phyloP scores from a whole-genome alignment of 75 land plant genomes.

The Selaginella moellendorffii region DNA sequence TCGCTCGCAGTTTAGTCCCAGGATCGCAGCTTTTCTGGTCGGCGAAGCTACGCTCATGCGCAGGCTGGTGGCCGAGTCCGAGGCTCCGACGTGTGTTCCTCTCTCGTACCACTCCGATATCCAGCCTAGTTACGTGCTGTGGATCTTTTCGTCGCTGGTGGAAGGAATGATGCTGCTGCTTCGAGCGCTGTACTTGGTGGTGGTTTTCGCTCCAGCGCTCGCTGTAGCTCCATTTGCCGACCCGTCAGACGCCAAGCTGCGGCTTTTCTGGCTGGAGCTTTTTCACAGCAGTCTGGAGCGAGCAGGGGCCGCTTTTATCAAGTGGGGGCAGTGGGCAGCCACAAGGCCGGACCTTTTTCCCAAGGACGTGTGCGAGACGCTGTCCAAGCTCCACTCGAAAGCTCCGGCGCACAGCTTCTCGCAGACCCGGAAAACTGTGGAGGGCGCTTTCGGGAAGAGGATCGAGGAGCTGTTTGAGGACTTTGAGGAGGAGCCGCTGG shows the following conservation, averaged over 20 bases:
- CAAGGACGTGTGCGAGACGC: constrained; percentile 46
- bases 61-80: constrained; percentile 24
- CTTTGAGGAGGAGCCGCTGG: constrained; percentile 73
- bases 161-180: constrained; percentile 33
- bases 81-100: constrained; percentile 17
- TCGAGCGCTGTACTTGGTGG: constrained; percentile 24
- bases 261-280: constrained; percentile 32
- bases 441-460: constrained; percentile 58
- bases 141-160: constrained; percentile 24
- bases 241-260: constrained; percentile 16
- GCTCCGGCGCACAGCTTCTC: constrained; percentile 67
- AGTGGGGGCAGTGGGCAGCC: constrained; percentile 96
- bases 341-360: constrained; percentile 82
- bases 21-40: constrained; percentile 39
- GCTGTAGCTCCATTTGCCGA: constrained; percentile 54
- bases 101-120: constrained; percentile 34
- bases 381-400: constrained; percentile 50
- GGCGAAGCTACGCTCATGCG: constrained; percentile 35
- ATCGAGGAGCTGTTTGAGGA: constrained; percentile 60
- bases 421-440: constrained; percentile 36
- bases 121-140: constrained; percentile 25
- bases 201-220: constrained; percentile 51
- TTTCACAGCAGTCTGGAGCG: constrained; percentile 47
- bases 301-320: constrained; percentile 84
- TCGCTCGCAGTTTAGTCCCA: constrained; percentile 40